Percentiles rank a stretch among this genome's conserved stretches.
Evolutionary conservation across 1,284 basidiomycete genomes (phyloP).

Genomic region (Leccinum pseudoinsigne): DNA sequence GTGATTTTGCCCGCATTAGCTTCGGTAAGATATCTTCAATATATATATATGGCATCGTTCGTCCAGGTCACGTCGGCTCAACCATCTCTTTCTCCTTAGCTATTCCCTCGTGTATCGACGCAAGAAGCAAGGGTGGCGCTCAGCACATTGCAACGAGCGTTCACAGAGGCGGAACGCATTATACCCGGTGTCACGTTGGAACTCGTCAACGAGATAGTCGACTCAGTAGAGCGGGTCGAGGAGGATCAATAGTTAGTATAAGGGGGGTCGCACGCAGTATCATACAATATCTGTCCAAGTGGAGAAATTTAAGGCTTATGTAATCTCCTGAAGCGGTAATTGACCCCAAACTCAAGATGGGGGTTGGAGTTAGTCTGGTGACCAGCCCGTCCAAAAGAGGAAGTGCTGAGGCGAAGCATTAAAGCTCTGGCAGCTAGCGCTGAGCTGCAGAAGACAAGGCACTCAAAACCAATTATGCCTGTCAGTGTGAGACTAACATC

Average conservation of each 20-base stretch:
- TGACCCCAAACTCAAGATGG: no score
- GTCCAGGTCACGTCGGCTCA: slow-evolving; percentile 10
- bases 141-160: slow-evolving; percentile 80
- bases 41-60: slow-evolving; percentile 1
- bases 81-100: slow-evolving; percentile 53
- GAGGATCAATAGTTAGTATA: slow-evolving; percentile 43
- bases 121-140: slow-evolving; percentile 50
- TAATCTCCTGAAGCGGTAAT: neutral
- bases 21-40: slow-evolving; percentile 62
- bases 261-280: slow-evolving; percentile 5
- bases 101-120: slow-evolving; percentile 74
- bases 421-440: no score
- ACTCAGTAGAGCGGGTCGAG: slow-evolving; percentile 68
- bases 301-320: neutral
- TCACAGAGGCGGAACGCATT: slow-evolving; percentile 88
- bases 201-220: slow-evolving; percentile 54
- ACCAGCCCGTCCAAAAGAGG: no score
- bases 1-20: slow-evolving; percentile 92
- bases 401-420: no score
- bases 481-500: neutral
- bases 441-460: no score
- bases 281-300: neutral
- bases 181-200: slow-evolving; percentile 84
- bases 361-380: no score
- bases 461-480: neutral